Conservation (phyloP, 2,329 filamentous ascomycete species). For the Phialocephala sp. region DNA sequence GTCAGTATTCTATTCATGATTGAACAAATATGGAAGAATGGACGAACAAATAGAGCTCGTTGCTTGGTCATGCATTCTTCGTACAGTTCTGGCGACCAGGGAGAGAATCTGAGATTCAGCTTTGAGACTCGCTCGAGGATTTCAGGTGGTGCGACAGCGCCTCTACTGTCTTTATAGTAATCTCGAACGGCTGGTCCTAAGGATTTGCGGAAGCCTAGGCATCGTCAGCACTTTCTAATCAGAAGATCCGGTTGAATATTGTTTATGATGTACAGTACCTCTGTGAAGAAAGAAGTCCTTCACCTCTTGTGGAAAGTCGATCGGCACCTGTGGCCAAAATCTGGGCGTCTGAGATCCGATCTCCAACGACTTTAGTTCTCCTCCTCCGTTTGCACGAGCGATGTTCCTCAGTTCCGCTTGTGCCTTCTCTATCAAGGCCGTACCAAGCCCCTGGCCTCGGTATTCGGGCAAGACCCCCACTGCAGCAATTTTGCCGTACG, state of each 20-base stretch:
- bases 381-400: slow-evolving; percentile 36
- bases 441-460: slow-evolving; percentile 48
- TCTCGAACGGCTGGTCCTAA: slow-evolving; percentile 43
- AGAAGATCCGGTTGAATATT: slow-evolving; percentile 25
- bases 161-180: slow-evolving; percentile 47
- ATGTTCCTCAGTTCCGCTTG: slow-evolving; percentile 35
- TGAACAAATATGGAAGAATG: not conserved
- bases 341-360: slow-evolving; percentile 48
- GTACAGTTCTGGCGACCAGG: slow-evolving; percentile 45
- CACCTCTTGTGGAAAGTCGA: slow-evolving; percentile 43
- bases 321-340: slow-evolving; percentile 52
- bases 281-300: slow-evolving; percentile 49
- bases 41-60: slow-evolving; percentile 33
- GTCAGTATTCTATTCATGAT: slow-evolving; percentile 34
- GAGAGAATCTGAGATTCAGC: slow-evolving; percentile 44
- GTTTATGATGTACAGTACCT: slow-evolving; percentile 41
- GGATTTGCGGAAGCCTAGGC: slow-evolving; percentile 35
- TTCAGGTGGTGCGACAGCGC: slow-evolving; percentile 44
- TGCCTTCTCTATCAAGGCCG: slow-evolving; percentile 42
- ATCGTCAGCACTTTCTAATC: slow-evolving; percentile 10
- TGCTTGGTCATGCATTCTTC: slow-evolving; percentile 48
- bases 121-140: slow-evolving; percentile 46
- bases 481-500: slow-evolving; percentile 43
- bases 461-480: slow-evolving; percentile 46
- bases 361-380: slow-evolving; percentile 29